Evolutionary conservation across 352 stramenopile species (phyloP).

Genomic region (Pythium angustatum): DNA sequence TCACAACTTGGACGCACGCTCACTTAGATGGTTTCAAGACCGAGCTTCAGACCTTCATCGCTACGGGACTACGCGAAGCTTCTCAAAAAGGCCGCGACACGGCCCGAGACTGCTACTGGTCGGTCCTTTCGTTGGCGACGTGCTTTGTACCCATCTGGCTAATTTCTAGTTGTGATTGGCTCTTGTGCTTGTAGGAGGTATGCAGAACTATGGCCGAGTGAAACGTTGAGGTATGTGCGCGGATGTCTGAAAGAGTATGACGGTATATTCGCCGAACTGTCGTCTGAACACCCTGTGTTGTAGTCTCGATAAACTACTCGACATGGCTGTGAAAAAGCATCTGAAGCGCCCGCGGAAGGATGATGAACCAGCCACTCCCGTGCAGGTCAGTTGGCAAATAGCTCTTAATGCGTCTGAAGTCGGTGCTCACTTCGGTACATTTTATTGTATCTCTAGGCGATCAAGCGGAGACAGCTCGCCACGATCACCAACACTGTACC

Average conservation of each 20-base stretch:
- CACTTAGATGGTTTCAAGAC: conserved; percentile 48
- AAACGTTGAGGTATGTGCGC: conserved; percentile 43
- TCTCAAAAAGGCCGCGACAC: conserved; percentile 59
- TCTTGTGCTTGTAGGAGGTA: conserved; percentile 42
- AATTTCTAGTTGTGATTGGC: no score
- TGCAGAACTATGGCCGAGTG: conserved; percentile 43
- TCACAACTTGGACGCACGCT: conserved; percentile 38
- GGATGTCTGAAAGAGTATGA: no score
- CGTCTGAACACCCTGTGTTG: no score
- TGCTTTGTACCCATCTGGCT: no score
- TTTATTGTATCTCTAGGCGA: conserved; percentile 22
- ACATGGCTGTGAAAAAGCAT: conserved; percentile 64
- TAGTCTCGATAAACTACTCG: conserved; percentile 47
- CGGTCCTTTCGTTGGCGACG: background rate
- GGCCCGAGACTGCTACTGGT: conserved; percentile 68
- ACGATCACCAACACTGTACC: conserved; percentile 64
- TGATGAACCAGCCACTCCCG: conserved; percentile 28
- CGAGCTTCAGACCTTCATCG: conserved; percentile 40
- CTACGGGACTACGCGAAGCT: conserved; percentile 52
- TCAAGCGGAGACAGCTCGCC: conserved; percentile 52
- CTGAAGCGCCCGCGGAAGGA: conserved; percentile 52
- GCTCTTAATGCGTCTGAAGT: background rate
- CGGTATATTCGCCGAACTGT: no score
- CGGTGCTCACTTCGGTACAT: background rate
- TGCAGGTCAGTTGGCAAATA: conserved; percentile 46